Base-by-base conservation (phyloP, 176 grass and related monocot genomes). In the Oryza meyeriana region DNA sequence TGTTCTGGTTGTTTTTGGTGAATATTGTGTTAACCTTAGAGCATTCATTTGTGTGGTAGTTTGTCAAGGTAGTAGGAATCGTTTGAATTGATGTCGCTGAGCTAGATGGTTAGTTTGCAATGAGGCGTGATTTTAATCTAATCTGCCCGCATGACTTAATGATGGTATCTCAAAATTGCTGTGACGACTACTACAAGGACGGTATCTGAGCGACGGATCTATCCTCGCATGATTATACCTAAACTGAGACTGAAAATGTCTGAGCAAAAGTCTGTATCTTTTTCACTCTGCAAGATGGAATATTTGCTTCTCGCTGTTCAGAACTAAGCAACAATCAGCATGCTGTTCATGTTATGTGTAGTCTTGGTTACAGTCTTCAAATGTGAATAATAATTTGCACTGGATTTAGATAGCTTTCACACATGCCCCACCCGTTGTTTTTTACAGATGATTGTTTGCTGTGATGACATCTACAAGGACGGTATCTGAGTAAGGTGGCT, bases 141-240 rank as follows among this genome's bases (percentile, higher is more conserved):
- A 20, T 20, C 47, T 52, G 17, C 42, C 42, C 3, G 45, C 1
- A 5, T 0, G 20, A 55, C 4, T 48, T 48, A 55, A n/a, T n/a
- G 50, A 55, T 22, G 3, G 48, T 55, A 55, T 55, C 17, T 55
- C 50, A 55, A 55, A 55, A 55, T 55, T 55, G 41, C 41, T 50
- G 29, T 67, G 63, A 79, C 40, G 81, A 84, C 12, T 11, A 18
- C 8, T 61, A 59, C 32, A 52, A 71, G 83, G 75, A 79, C 27
- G 74, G 64, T 70, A 70, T 71, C 64, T 85, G 74, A 85, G 63
- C 16, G 64, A 63, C 1, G 8, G 11, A 52, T 72, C 68, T 25
- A 17, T 22, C 65, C 64, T 42, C 24, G 3, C 64, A 10, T 85
- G 84, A 79, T 85, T 79, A 27, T 38, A 85, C 42, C 65, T 10